Conservation (phyloP, 176 grass and related monocot genomes). For the Eragrostis nindensis region DNA sequence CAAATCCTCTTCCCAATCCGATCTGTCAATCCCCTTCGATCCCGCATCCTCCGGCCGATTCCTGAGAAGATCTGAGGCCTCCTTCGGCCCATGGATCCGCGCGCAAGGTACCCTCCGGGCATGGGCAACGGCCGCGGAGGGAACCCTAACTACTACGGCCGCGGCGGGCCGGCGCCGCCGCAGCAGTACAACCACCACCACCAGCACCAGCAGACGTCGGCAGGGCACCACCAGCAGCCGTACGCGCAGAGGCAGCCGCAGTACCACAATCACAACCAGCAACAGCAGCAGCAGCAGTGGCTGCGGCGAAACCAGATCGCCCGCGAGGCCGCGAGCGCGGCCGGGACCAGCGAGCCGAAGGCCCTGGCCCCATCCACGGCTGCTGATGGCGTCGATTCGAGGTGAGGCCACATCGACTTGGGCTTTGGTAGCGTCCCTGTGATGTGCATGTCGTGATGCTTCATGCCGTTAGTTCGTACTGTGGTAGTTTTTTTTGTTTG, state of each 20-base stretch:
- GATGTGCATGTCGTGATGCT: not conserved
- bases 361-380: constrained; percentile 40
- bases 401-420: constrained; percentile 46
- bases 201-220: constrained; percentile 53
- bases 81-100: constrained; percentile 68
- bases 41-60: constrained; percentile 1
- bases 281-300: constrained; percentile 81
- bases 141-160: constrained; percentile 58
- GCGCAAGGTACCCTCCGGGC: constrained; percentile 75
- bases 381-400: constrained; percentile 50
- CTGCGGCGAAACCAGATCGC: constrained; percentile 67
- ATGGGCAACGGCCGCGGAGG: constrained; percentile 68
- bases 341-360: constrained; percentile 40
- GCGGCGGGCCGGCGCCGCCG: constrained; percentile 40
- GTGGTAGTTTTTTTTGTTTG: no score
- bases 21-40: constrained; percentile 37
- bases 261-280: constrained; percentile 26
- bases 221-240: constrained; percentile 56
- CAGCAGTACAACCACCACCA: constrained; percentile 47
- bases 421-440: not conserved
- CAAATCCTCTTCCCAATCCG: constrained; percentile 9
- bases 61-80: constrained; percentile 43
- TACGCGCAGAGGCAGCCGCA: constrained; percentile 58
- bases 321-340: constrained; percentile 44
- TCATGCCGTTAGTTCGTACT: not conserved